phyloP scores from a whole-genome alignment of 495 filamentous ascomycete species.

The Bryoglossum gracile region DNA sequence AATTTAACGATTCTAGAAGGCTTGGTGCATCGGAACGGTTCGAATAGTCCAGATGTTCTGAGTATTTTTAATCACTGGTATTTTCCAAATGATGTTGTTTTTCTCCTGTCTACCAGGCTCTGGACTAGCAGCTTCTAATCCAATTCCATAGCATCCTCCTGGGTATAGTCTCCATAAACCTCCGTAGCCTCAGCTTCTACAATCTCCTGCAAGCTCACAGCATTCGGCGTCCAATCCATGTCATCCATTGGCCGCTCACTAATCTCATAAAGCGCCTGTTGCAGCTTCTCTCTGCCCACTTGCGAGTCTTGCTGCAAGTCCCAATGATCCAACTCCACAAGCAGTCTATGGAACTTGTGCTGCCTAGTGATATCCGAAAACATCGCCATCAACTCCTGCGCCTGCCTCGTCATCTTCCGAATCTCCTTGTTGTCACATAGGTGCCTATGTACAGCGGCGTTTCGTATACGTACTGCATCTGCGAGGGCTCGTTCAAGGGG shows the following conservation, averaged over 20 bases:
- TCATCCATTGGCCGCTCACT: slow-evolving; percentile 22
- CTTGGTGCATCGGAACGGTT: too few relatives aligned
- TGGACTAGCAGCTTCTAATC: slow-evolving; percentile 4
- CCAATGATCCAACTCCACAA: slow-evolving; percentile 18
- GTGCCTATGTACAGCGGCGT: slow-evolving; percentile 23
- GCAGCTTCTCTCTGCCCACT: slow-evolving; percentile 8
- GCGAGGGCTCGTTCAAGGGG: slow-evolving; percentile 12
- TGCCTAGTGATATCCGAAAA: slow-evolving; percentile 18
- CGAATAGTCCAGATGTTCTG: too few relatives aligned
- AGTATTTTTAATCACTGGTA: too few relatives aligned
- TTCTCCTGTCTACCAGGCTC: too few relatives aligned
- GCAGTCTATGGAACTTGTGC: slow-evolving; percentile 15
- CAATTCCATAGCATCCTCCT: slow-evolving; percentile 18
- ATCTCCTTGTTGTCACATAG: slow-evolving; percentile 22
- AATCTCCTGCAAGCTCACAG: slow-evolving; percentile 20
- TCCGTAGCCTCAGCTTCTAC: background rate
- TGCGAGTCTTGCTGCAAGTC: slow-evolving; percentile 10
- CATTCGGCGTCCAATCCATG: slow-evolving; percentile 27
- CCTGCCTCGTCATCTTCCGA: slow-evolving; percentile 16
- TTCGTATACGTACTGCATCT: slow-evolving; percentile 21
- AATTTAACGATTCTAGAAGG: too few relatives aligned
- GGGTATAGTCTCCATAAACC: background rate
- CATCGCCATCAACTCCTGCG: slow-evolving; percentile 23
- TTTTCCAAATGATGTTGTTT: too few relatives aligned
- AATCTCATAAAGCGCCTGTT: slow-evolving; percentile 15